These are phyloP conservation scores for Cucurbita moschata DNA, from an alignment of 306 rosid species.

Conservation along the genomic window DNA sequence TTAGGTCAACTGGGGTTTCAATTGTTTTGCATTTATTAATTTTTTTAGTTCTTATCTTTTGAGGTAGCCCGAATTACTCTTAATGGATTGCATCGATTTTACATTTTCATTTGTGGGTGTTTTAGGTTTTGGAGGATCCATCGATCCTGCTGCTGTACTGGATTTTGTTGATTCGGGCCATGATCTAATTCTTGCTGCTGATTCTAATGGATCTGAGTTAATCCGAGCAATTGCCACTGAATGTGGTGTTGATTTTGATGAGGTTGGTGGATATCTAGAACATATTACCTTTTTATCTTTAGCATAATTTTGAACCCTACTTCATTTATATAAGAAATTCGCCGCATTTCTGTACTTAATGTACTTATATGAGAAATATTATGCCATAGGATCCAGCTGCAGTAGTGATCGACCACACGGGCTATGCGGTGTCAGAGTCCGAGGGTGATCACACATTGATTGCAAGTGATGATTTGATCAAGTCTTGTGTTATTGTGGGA, in stretches of 20 bases:
- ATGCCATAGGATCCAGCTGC: constrained; percentile 47
- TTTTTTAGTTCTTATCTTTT: not conserved
- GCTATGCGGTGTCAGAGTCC: constrained; percentile 56
- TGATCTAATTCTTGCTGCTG: constrained; percentile 75
- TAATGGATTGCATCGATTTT: not conserved
- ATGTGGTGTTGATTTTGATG: constrained; percentile 92
- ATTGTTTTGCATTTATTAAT: not conserved
- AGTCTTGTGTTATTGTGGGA: constrained; percentile 69
- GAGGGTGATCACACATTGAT: constrained; percentile 91
- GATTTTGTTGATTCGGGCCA: constrained; percentile 95
- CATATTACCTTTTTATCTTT: not conserved
- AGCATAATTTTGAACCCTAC: not conserved
- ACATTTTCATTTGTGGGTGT: not conserved
- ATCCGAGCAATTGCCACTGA: constrained; percentile 72
- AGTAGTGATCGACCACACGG: constrained; percentile 68
- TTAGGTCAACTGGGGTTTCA: not conserved
- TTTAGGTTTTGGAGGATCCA: constrained; percentile 89
- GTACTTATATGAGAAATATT: not conserved
- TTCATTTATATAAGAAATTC: too few relatives aligned
- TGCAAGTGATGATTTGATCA: constrained; percentile 68
- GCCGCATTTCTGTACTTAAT: not conserved
- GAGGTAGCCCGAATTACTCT: not conserved
- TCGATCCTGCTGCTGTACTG: constrained; percentile 62
- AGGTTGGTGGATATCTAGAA: constrained; percentile 33
- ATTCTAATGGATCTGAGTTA: constrained; percentile 69